A percentile compares a stretch with the other conserved stretches of the same genome.
phyloP scores from a whole-genome alignment of 208 protist genomes.

The Wallacemonas sp. region DNA sequence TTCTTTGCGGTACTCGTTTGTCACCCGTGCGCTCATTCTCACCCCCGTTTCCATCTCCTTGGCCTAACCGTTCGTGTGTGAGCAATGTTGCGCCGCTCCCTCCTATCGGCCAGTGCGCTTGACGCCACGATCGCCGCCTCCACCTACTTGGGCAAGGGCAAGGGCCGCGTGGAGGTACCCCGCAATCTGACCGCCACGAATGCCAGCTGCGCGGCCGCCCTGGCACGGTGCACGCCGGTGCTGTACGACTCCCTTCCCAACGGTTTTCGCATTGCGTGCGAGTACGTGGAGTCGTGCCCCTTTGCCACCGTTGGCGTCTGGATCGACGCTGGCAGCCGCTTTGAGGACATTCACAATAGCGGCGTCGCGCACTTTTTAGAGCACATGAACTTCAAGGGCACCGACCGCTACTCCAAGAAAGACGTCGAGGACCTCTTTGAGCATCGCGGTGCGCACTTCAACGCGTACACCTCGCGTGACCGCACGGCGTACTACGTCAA shows the following conservation, averaged over 20 bases:
- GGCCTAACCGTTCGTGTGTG: no score
- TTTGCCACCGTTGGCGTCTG: conserved; percentile 97
- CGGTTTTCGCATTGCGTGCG: conserved; percentile 97
- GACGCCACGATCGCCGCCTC: not conserved
- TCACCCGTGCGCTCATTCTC: no score
- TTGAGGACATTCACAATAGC: conserved; percentile 97
- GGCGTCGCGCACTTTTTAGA: conserved; percentile 99
- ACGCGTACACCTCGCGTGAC: conserved; percentile 99
- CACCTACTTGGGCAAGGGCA: not conserved
- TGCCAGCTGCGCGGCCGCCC: conserved; percentile 39
- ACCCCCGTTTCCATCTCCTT: no score
- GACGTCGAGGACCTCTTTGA: conserved; percentile 96
- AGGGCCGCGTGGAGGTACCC: conserved; percentile 26
- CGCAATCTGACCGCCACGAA: conserved; percentile 62
- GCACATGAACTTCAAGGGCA: conserved; percentile 99
- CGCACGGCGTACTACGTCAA: conserved; percentile 97
- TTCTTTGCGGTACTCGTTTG: conserved; percentile 1
- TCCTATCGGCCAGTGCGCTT: conserved; percentile 12
- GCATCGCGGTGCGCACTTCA: conserved; percentile 97
- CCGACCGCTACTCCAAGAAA: conserved; percentile 84
- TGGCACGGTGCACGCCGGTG: conserved; percentile 78
- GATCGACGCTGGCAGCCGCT: conserved; percentile 97
- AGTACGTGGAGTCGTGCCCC: conserved; percentile 88
- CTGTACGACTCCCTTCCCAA: conserved; percentile 94
- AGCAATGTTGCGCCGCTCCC: conserved; percentile 41